Conservation (phyloP, 441 rosid genomes). For the Jatropha multifida region DNA sequence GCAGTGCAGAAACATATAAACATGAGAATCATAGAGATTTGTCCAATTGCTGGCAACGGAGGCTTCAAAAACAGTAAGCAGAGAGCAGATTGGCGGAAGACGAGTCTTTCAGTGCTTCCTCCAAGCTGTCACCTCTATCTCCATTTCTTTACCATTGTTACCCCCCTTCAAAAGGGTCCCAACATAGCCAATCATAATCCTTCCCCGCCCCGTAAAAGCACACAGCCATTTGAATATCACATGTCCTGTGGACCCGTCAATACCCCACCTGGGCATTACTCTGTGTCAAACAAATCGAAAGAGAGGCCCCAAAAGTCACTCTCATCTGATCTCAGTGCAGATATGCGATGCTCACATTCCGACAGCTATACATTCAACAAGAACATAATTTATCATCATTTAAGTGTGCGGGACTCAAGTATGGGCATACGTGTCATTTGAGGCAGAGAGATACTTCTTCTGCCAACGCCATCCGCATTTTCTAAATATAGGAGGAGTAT, state of each 20-base stretch:
- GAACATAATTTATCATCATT: slow-evolving; percentile 31
- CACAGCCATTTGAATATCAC: slow-evolving; percentile 42
- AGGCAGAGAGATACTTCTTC: slow-evolving; percentile 30
- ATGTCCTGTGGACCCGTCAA: slow-evolving; percentile 47
- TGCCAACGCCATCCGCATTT: slow-evolving; percentile 25
- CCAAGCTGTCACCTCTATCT: slow-evolving; percentile 37
- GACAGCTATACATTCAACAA: slow-evolving; percentile 39
- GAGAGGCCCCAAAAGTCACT: slow-evolving; percentile 41
- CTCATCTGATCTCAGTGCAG: slow-evolving; percentile 57
- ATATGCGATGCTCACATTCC: slow-evolving; percentile 47
- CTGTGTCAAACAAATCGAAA: slow-evolving; percentile 36
- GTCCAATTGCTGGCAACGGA: slow-evolving; percentile 42
- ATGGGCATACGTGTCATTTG: slow-evolving; percentile 42
- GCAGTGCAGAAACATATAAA: slow-evolving; percentile 34
- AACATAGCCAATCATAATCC: slow-evolving; percentile 39
- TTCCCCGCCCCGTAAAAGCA: slow-evolving; percentile 34
- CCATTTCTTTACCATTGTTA: slow-evolving; percentile 23
- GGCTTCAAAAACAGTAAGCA: slow-evolving; percentile 30
- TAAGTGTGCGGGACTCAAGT: slow-evolving; percentile 25
- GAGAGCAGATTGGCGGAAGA: slow-evolving; percentile 19
- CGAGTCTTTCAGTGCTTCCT: slow-evolving; percentile 33
- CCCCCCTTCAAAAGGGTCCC: background rate
- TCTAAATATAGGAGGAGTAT: slow-evolving; percentile 44
- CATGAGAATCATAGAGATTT: slow-evolving; percentile 36
- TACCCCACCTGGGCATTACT: slow-evolving; percentile 36